These are phyloP conservation scores for Huntiella omanensis DNA, from an alignment of 2,329 filamentous ascomycete species.

Conservation along the genomic window DNA sequence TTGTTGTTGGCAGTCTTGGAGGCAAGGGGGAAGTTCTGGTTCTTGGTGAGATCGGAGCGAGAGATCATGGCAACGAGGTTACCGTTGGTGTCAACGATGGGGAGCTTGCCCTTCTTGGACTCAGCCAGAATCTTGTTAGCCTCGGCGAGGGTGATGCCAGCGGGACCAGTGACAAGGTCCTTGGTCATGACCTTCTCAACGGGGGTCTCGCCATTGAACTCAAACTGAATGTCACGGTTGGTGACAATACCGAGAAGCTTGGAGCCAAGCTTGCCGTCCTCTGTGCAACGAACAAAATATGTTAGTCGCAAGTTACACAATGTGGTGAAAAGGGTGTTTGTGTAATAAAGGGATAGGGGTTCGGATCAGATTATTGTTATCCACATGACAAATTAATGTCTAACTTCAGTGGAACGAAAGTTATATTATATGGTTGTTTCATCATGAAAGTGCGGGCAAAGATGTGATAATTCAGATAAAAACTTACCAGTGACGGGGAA, in stretches of 20 bases:
- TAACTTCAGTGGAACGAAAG: constrained; percentile 99
- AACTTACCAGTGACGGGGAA: constrained; percentile 94
- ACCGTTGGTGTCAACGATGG: constrained; percentile 66
- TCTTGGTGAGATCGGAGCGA: constrained; percentile 94
- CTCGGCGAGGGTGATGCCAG: constrained; percentile 67
- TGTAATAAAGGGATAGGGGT: constrained; percentile 23
- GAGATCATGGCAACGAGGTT: constrained; percentile 87
- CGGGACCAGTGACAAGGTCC: constrained; percentile 71
- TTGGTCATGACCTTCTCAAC: constrained; percentile 90
- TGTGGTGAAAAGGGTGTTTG: constrained; percentile 6
- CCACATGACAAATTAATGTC: constrained; percentile 63
- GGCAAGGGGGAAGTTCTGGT: constrained; percentile 87
- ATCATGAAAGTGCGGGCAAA: constrained; percentile 37
- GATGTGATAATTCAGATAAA: constrained; percentile 1
- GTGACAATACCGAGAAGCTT: constrained; percentile 96
- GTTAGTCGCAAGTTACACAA: constrained; percentile 1
- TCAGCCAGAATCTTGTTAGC: constrained; percentile 84
- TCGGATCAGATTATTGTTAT: constrained; percentile 21
- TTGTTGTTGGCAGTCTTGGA: constrained; percentile 95
- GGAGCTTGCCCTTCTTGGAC: constrained; percentile 97
- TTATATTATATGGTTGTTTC: constrained; percentile 69
- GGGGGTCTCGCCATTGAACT: constrained; percentile 50
- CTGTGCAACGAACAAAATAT: constrained; percentile 26
- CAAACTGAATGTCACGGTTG: constrained; percentile 95
- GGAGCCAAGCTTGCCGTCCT: constrained; percentile 78